Base-by-base conservation (phyloP, 441 rosid species). In the Sinapis alba region DNA sequence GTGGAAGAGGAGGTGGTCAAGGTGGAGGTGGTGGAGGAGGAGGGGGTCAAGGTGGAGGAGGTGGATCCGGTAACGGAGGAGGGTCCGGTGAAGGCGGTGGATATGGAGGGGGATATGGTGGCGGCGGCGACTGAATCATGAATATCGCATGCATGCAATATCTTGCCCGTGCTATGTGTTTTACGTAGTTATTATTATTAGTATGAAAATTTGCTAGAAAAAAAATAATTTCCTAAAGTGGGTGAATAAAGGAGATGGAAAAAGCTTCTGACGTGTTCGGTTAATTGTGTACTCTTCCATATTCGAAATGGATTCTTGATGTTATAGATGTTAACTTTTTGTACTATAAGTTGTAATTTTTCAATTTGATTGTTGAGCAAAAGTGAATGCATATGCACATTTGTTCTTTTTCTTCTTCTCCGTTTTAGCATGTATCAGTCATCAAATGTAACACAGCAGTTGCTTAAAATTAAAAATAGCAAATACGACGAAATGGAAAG, bases 71-170 rank as follows among this genome's bases (percentile, higher is more conserved):
- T 34, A 16, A 58, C 30, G 85, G 85, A 38, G 83, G 59, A 24
- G 80, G 83, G 2, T 72, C 57, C 43, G 87, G 89, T 36, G 71
- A 68, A 8, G 87, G 85, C 18, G 56, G 77, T 64, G 86, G 87
- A 11, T 67, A 69, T 18, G 87, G 86, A 21, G 77, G 78, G 63
- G 90, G 90, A 24, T 73, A 80, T 20, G 88, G 88, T 36, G 79
- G 80, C 3, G 75, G 80, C 9, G 83, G 71, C 20, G 77, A 81
- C 38, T 78, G 45, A 81, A 66, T 38, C 65, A 60, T 21, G 56
- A 26, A 70, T 32, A 51, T 60, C 2, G 59, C 73, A 60, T 77
- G 80, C 76, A 77, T 71, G 80, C 50, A 68, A 53, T 54, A 19
- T 56, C 5, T 20, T 19, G 43, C 41, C 59, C 36, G 10, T 68